phyloP scores from a whole-genome alignment of 331 rosid genomes.

The Malus hybrid region DNA sequence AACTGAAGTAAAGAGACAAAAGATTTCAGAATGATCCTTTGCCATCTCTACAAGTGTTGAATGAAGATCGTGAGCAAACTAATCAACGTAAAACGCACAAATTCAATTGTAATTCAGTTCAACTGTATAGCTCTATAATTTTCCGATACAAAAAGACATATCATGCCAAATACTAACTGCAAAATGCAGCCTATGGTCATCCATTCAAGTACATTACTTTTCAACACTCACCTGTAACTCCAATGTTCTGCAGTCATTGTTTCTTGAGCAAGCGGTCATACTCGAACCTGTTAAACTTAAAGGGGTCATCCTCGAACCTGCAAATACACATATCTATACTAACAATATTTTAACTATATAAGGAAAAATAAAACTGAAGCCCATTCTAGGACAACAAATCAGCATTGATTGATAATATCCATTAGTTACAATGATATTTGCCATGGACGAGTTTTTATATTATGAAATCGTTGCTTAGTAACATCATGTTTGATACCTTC shows the following conservation, averaged over 20 bases:
- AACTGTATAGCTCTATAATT: too few relatives aligned
- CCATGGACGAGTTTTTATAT: not conserved
- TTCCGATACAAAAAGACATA: too few relatives aligned
- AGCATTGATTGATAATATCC: not conserved
- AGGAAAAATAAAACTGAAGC: not conserved
- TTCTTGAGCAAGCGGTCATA: not conserved
- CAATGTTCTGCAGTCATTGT: not conserved
- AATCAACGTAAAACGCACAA: too few relatives aligned
- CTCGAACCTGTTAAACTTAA: too few relatives aligned
- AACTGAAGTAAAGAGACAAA: not conserved
- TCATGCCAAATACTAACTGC: too few relatives aligned
- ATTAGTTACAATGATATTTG: not conserved
- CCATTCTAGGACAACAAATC: not conserved
- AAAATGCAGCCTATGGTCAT: too few relatives aligned
- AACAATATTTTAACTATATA: not conserved
- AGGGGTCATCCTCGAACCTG: not conserved
- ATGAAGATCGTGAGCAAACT: not conserved
- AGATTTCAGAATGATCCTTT: not conserved
- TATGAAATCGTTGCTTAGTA: not conserved
- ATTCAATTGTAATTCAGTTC: too few relatives aligned
- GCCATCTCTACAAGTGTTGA: not conserved
- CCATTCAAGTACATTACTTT: too few relatives aligned
- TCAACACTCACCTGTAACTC: too few relatives aligned
- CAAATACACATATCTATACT: not conserved
- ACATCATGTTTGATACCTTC: not conserved